A percentile compares a stretch with the other conserved stretches of the same genome.
Conservation (phyloP, 2,329 filamentous ascomycete genomes). For the Penicillium sp. region DNA sequence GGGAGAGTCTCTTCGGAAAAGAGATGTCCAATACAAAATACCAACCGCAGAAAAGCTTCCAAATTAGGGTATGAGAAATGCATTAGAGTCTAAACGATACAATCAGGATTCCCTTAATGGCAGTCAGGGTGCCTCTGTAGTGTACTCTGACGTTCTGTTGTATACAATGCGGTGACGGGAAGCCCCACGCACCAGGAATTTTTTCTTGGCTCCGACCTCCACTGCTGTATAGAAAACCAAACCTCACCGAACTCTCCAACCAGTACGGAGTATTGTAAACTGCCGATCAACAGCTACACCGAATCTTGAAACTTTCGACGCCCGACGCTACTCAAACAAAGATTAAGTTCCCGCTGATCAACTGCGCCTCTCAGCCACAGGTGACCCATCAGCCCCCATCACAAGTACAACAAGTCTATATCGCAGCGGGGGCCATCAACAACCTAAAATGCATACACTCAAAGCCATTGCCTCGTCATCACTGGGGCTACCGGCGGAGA, state of each 20-base stretch:
- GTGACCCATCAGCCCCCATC: not conserved
- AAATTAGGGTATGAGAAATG: too few species aligned
- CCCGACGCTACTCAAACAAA: not conserved
- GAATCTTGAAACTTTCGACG: not conserved
- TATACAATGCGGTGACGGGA: constrained; percentile 1
- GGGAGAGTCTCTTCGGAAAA: too few species aligned
- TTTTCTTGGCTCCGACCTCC: constrained; percentile 10
- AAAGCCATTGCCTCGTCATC: constrained; percentile 34
- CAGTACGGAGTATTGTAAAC: not conserved
- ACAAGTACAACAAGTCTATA: not conserved
- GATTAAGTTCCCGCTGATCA: not conserved
- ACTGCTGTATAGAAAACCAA: not conserved
- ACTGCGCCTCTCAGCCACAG: constrained; percentile 6
- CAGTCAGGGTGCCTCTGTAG: not conserved
- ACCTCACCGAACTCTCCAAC: not conserved
- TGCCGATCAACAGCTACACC: not conserved
- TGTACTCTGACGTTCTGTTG: not conserved
- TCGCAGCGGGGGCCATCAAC: not conserved
- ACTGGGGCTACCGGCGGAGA: constrained; percentile 39
- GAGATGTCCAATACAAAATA: too few species aligned
- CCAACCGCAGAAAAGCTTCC: too few species aligned
- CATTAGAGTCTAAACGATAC: not conserved
- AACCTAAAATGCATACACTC: constrained; percentile 34
- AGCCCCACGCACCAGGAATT: constrained; percentile 9
- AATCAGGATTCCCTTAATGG: not conserved